Evolutionary conservation across 495 filamentous ascomycete species (phyloP), one percentile per base, ranked within the genome.

Genomic region (Amniculicola lignicola): DNA sequence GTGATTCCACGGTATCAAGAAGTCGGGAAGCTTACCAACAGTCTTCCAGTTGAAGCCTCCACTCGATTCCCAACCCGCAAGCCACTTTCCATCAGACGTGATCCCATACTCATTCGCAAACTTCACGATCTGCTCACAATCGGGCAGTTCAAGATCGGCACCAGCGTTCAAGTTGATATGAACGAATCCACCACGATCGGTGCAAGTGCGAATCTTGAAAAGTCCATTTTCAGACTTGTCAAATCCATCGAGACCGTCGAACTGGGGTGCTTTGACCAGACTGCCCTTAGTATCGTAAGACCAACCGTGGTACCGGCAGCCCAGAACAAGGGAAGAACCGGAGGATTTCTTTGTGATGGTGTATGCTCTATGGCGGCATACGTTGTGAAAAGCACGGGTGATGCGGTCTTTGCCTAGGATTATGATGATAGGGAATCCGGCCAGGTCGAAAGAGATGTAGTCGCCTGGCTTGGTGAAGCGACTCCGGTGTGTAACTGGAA

Each of bases 281-380:
- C 40, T 50, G 0, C 63, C 63, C 39, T 38, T 51, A 0, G 54
- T 60, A 40, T 66, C 51, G 33, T 66, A 66, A 21, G 54, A 57
- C 63, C 63, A 66, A n/a, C 63, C 63, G 54, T 66, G 63, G 37
- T 66, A 66, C 10, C 55, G 39, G 42, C 63, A 66, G 1, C 59
- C 59, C 1, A 66, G 59, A 4, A 66, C 59, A 3, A 63, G 44
- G 24, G 50, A 51, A 11, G 54, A 56, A 1, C 63, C 63, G 6
- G 54, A 42, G 1, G 48, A 33, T 36, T 66, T 66, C 39, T 51
- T 51, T 2, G 59, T 54, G 16, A 66, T 40, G 1, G 59, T 59
- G 43, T 66, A 66, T 15, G 63, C 63, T 28, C 63, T 41, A 27
- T 66, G 63, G 18, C 63, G 41, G 44, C 63, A 66, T 6, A 66